phyloP scores from a whole-genome alignment of 2,329 filamentous ascomycete species.

The Colletotrichum ledebouriae region DNA sequence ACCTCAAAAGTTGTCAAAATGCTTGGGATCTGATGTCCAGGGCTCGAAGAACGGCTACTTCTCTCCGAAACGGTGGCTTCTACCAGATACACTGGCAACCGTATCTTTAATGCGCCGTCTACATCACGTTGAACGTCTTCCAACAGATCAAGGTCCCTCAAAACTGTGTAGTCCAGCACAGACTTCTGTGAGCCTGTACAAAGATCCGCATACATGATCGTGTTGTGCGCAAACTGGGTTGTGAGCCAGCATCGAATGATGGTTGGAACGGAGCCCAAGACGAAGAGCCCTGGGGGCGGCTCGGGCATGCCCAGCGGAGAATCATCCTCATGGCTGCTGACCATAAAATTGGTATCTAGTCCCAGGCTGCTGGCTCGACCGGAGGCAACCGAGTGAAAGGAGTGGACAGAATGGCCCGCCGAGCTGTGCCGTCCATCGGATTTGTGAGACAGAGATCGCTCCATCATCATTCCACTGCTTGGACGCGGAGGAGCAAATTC shows the following conservation, averaged over 20 bases:
- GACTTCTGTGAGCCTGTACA: conserved; percentile 94
- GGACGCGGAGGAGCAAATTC: conserved; percentile 85
- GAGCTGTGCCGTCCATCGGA: conserved; percentile 96
- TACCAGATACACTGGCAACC: conserved; percentile 87
- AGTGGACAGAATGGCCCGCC: conserved; percentile 76
- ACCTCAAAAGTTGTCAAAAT: conserved; percentile 85
- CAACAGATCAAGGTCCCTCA: conserved; percentile 79
- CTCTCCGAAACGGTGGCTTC: conserved; percentile 87
- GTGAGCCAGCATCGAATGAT: conserved; percentile 98
- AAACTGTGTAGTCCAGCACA: conserved; percentile 79
- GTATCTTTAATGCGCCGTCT: conserved; percentile 77
- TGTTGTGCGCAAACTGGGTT: conserved; percentile 88
- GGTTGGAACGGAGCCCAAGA: conserved; percentile 89
- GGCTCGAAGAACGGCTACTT: conserved; percentile 78
- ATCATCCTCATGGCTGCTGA: conserved; percentile 72
- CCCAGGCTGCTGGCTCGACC: conserved; percentile 91
- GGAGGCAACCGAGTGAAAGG: conserved; percentile 78
- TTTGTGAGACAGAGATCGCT: conserved; percentile 92
- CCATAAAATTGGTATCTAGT: conserved; percentile 77
- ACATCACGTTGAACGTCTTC: conserved; percentile 75
- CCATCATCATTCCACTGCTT: conserved; percentile 87
- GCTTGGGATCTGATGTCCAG: conserved; percentile 84
- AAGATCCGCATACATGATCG: conserved; percentile 89
- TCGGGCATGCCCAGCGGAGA: conserved; percentile 79
- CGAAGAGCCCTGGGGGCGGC: conserved; percentile 85